phyloP scores from a whole-genome alignment of 768 basidiomycete genomes.

The Ramaria sp. region DNA sequence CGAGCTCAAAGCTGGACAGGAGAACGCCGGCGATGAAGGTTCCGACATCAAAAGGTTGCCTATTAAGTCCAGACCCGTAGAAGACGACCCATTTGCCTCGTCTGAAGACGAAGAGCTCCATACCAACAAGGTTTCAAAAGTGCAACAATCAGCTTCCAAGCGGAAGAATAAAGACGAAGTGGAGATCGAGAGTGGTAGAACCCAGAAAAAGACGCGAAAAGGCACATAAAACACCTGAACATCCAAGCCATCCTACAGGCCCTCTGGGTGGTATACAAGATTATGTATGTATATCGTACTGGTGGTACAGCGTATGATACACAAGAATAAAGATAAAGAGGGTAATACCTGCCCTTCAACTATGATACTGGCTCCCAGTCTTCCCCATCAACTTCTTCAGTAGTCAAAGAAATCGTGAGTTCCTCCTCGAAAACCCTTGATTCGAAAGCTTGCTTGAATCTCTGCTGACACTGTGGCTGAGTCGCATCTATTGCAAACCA shows the following conservation, averaged over 20 bases:
- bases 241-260: no score
- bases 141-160: background rate
- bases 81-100: slow-evolving; percentile 50
- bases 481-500: slow-evolving; percentile 33
- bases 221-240: background rate
- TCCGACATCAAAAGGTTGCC: slow-evolving; percentile 28
- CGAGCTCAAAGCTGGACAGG: slow-evolving; percentile 28
- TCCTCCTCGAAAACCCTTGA: slow-evolving; percentile 28
- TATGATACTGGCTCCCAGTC: background rate
- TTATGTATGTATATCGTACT: background rate
- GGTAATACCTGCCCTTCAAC: no score
- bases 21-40: slow-evolving; percentile 14
- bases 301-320: background rate
- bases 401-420: slow-evolving; percentile 10
- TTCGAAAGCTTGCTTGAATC: slow-evolving; percentile 30
- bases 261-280: background rate
- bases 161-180: background rate
- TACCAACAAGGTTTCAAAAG: background rate
- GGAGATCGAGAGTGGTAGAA: background rate
- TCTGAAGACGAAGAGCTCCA: slow-evolving; percentile 24
- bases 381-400: background rate
- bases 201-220: background rate
- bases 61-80: slow-evolving; percentile 32
- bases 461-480: slow-evolving; percentile 16
- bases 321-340: background rate